These are phyloP conservation scores for Hyaloperonospora brassicae DNA, from an alignment of 352 stramenopile species.

Conservation along the genomic window DNA sequence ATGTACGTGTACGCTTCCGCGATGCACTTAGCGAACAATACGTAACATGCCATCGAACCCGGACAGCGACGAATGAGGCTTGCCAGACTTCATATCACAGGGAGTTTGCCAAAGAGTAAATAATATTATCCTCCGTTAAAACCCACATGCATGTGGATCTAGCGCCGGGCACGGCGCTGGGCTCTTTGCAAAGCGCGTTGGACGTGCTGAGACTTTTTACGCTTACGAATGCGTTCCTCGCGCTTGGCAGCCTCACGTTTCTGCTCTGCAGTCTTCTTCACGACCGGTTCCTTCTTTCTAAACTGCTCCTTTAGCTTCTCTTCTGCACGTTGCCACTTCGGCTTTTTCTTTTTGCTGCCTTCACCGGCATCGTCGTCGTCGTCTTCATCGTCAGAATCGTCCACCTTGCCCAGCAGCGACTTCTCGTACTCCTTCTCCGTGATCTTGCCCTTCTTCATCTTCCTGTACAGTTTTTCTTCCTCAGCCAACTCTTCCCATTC, in stretches of 20 bases:
- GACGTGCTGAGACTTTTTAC: constrained; percentile 73
- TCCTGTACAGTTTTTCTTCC: constrained; percentile 95
- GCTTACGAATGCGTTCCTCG: constrained; percentile 73
- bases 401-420: constrained; percentile 49
- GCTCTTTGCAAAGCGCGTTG: constrained; percentile 49
- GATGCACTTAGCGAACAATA: too few species aligned
- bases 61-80: constrained; percentile 22
- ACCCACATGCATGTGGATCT: constrained; percentile 9
- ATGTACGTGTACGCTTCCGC: too few species aligned
- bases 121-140: constrained; percentile 30
- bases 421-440: constrained; percentile 90
- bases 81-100: constrained; percentile 36
- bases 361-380: constrained; percentile 24
- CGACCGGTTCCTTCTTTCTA: constrained; percentile 74
- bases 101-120: constrained; percentile 13
- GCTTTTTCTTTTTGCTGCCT: constrained; percentile 43
- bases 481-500: constrained; percentile 99
- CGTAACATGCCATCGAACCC: neutral
- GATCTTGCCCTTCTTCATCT: constrained; percentile 97
- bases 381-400: constrained; percentile 31
- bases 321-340: constrained; percentile 48
- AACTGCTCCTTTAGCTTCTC: constrained; percentile 73
- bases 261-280: constrained; percentile 64
- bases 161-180: constrained; percentile 31
- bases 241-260: constrained; percentile 68